Evolutionary conservation across 768 basidiomycete species (phyloP).

Genomic region (Russula emetica): DNA sequence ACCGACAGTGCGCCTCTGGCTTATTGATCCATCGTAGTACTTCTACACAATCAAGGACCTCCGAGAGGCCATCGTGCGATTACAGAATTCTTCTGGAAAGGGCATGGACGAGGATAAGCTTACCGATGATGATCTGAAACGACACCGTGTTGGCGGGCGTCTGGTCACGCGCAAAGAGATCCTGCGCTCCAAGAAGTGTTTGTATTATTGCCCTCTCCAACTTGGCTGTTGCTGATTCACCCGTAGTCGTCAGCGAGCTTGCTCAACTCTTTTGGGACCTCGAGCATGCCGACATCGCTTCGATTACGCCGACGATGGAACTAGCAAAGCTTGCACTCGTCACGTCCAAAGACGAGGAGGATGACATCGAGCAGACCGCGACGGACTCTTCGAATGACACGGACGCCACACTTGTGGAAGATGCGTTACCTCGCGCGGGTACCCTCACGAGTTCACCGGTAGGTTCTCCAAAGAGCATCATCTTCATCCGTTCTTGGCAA

Average conservation of each 20-base stretch:
- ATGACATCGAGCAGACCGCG: constrained; percentile 65
- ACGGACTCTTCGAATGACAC: constrained; percentile 84
- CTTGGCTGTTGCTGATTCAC: constrained; percentile 23
- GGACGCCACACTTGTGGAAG: constrained; percentile 84
- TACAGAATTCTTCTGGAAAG: constrained; percentile 53
- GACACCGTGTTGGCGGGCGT: constrained; percentile 84
- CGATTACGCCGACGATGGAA: constrained; percentile 81
- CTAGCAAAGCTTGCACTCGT: constrained; percentile 89
- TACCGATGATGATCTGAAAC: constrained; percentile 75
- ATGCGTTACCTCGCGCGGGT: constrained; percentile 38
- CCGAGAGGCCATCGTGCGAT: constrained; percentile 63
- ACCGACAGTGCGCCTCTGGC: background rate
- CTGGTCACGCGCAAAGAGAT: constrained; percentile 79
- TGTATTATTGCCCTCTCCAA: background rate
- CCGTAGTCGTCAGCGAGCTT: constrained; percentile 71
- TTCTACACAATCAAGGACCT: constrained; percentile 95
- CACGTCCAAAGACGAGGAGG: constrained; percentile 86
- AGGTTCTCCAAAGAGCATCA: constrained; percentile 27
- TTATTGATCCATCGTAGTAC: constrained; percentile 48
- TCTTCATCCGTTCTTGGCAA: constrained; percentile 57
- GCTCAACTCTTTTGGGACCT: constrained; percentile 75
- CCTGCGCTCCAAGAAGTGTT: constrained; percentile 79
- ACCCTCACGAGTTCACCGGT: constrained; percentile 35
- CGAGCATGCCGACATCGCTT: constrained; percentile 56
- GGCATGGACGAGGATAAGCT: constrained; percentile 61